Evolutionary conservation across 352 stramenopile genomes (phyloP), one percentile per base, ranked within the genome.

Genomic region (Phytopythium delawarense): DNA sequence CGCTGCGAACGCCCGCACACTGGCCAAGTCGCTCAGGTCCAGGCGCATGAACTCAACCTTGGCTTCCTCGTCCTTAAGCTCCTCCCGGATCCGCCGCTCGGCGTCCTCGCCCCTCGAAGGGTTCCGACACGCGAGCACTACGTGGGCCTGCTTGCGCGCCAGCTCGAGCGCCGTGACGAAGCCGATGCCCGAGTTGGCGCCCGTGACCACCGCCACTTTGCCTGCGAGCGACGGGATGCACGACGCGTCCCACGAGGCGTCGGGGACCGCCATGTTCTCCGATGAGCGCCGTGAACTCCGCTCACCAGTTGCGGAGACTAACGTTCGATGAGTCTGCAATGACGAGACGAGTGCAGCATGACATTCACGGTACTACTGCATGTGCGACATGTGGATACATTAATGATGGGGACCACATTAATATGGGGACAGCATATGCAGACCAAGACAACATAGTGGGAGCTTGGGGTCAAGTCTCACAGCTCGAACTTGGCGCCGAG

Each of bases 61-160:
- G n/a, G 45, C 59, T 3, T 15, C 23, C 4, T 48, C 48, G 15
- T 32, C 50, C 34, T 42, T 59, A 23, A 79, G 37, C 34, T 67
- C 62, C 9, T 57, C 34, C 35, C 65, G 64, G 44, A 84, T 84
- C 30, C 51, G 35, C 42, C 64, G 35, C 37, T 67, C 61, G 1
- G 75, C 73, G 28, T 76, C 52, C 32, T 73, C 52, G 9, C 63
- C 73, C 5, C 69, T 66, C 12, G 59, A 45, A 8, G 55, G 57
- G 37, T 67, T 92, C 37, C 89, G 87, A 69, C 87, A 96, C n/a
- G 84, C 89, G 5, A 97, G 63, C 25, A 97, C 71, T n/a, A 97
- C 89, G 25, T 82, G 59, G 46, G 77, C 88, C 16, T 72, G 67
- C 51, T 85, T 79, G 49, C 78, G 57, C 9, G 74, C 85, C 52